Evolutionary conservation across 352 stramenopile species (phyloP).

Genomic region (Globisporangium recalcitrans): DNA sequence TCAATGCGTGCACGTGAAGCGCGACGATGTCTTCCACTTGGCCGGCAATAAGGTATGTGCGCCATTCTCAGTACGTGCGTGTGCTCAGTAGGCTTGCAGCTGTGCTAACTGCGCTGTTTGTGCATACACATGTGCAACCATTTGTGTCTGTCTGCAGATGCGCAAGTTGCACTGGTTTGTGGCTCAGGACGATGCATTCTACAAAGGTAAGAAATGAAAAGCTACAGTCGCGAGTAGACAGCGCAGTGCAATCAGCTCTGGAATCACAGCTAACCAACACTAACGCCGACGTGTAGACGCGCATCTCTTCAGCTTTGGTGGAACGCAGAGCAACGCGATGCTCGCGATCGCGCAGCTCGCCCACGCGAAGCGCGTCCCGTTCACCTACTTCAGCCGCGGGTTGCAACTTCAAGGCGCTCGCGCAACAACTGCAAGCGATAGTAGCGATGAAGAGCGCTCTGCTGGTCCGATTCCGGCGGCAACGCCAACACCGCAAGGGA

Average conservation of each 20-base stretch:
- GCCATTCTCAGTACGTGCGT: background rate
- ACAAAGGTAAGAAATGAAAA: constrained; percentile 21
- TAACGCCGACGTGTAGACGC: constrained; percentile 15
- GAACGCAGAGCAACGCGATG: constrained; percentile 85
- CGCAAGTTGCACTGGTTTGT: constrained; percentile 82
- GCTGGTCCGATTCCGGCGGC: background rate
- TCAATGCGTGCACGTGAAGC: constrained; percentile 76
- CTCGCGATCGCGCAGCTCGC: constrained; percentile 76
- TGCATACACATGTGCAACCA: background rate
- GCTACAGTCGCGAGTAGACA: background rate
- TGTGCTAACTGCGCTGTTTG: background rate
- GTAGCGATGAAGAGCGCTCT: background rate
- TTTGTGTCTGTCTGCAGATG: constrained; percentile 37
- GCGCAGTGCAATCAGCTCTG: background rate
- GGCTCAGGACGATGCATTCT: constrained; percentile 59
- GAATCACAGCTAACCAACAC: background rate
- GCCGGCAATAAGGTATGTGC: constrained; percentile 72
- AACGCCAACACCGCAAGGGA: constrained; percentile 17
- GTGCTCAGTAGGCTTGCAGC: background rate
- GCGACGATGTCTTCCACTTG: constrained; percentile 76
- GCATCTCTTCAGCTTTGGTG: constrained; percentile 74
- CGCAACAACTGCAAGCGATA: background rate
- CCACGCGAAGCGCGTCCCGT: constrained; percentile 59
- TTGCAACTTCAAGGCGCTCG: constrained; percentile 15
- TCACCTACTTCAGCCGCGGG: constrained; percentile 80